Conservation (phyloP, 257 asterid species). For the Plantago elongata region DNA sequence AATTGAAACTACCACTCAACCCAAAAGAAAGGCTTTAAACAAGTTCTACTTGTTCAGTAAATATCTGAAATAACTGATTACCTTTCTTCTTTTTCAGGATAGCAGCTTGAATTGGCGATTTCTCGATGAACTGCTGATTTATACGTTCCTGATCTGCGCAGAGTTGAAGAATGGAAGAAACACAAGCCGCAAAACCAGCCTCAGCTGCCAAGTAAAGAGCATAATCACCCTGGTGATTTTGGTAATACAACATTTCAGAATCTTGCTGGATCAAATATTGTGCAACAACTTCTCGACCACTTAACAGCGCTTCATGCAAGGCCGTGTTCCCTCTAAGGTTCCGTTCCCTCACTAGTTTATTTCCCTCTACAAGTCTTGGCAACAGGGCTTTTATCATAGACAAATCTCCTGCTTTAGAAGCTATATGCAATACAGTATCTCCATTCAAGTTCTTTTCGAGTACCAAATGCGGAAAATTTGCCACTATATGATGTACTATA, state of each 20-base stretch:
- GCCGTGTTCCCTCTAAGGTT: slow-evolving; percentile 26
- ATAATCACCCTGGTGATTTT: slow-evolving; percentile 20
- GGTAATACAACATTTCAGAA: slow-evolving; percentile 8
- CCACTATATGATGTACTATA: slow-evolving; percentile 2
- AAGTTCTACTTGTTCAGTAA: neutral
- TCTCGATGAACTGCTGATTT: slow-evolving; percentile 1
- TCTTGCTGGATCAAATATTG: slow-evolving; percentile 16
- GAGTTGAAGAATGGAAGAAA: slow-evolving; percentile 8
- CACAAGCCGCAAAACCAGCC: slow-evolving; percentile 21
- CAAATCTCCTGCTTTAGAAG: slow-evolving; percentile 33
- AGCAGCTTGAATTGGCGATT: slow-evolving; percentile 22
- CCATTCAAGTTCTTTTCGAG: slow-evolving; percentile 24
- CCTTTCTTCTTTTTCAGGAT: slow-evolving; percentile 15
- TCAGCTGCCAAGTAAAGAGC: slow-evolving; percentile 30
- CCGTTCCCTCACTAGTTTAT: slow-evolving; percentile 2
- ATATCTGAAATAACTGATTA: neutral
- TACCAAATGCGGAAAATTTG: slow-evolving; percentile 5
- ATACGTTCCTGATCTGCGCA: neutral
- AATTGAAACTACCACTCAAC: neutral
- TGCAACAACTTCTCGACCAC: slow-evolving; percentile 9
- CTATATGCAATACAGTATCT: slow-evolving; percentile 37
- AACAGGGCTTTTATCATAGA: slow-evolving; percentile 14
- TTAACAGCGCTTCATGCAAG: slow-evolving; percentile 23
- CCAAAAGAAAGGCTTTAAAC: neutral
- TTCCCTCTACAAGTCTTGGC: neutral